Conservation (phyloP, 2,329 filamentous ascomycete species). For the Akanthomyces lecanii region DNA sequence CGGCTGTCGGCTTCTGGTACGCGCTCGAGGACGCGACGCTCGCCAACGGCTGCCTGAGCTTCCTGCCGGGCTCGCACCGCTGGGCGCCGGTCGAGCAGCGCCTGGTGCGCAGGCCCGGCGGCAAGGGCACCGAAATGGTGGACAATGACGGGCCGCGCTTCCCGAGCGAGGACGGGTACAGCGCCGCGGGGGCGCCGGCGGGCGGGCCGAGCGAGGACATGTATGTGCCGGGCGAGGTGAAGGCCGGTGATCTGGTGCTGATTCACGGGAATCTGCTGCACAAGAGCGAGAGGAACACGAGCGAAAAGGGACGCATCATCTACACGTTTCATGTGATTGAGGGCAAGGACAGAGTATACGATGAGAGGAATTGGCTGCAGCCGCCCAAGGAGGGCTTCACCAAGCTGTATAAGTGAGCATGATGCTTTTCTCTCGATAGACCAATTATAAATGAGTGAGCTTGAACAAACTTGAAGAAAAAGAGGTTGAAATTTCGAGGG, state of each 20-base stretch:
- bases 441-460: neutral
- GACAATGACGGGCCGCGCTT: slow-evolving; percentile 64
- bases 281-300: slow-evolving; percentile 91
- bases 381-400: slow-evolving; percentile 78
- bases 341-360: slow-evolving; percentile 68
- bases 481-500: neutral
- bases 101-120: slow-evolving; percentile 63
- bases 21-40: slow-evolving; percentile 86
- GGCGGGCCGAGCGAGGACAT: slow-evolving; percentile 44
- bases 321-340: slow-evolving; percentile 99
- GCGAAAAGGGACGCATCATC: slow-evolving; percentile 81
- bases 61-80: slow-evolving; percentile 76
- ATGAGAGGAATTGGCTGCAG: slow-evolving; percentile 89
- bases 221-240: slow-evolving; percentile 81
- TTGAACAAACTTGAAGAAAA: neutral
- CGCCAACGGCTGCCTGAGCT: slow-evolving; percentile 85
- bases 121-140: slow-evolving; percentile 63
- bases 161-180: slow-evolving; percentile 48
- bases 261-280: slow-evolving; percentile 96
- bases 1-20: slow-evolving; percentile 95
- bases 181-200: slow-evolving; percentile 34
- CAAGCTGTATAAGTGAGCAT: slow-evolving; percentile 45
- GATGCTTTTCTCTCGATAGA: too few species aligned
- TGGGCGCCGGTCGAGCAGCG: slow-evolving; percentile 66
- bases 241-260: slow-evolving; percentile 82